These are phyloP conservation scores for Polygonum aviculare DNA, from an alignment of 148 eudicot genomes.

Conservation along the genomic window DNA sequence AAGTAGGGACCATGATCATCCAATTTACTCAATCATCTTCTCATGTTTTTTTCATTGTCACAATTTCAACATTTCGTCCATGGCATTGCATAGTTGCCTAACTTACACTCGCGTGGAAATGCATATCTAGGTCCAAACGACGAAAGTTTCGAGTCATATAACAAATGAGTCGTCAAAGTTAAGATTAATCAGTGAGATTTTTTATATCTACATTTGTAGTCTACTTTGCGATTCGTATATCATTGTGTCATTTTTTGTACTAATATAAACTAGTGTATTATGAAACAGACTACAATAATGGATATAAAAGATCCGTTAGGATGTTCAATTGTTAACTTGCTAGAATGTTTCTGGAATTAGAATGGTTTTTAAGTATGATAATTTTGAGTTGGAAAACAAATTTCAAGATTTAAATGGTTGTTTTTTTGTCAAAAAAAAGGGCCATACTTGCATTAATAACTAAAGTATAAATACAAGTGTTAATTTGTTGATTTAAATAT, in stretches of 20 bases:
- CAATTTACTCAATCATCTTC: not conserved
- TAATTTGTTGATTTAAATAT: not conserved
- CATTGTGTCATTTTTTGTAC: too few species aligned
- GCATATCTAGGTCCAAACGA: not conserved
- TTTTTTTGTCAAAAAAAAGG: too few species aligned
- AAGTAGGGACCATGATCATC: conserved; percentile 10
- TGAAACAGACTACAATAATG: too few species aligned
- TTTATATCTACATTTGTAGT: too few species aligned
- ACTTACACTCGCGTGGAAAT: not conserved
- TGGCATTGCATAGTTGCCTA: not conserved
- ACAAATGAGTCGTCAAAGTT: not conserved
- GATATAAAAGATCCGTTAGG: too few species aligned
- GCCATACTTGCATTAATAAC: too few species aligned
- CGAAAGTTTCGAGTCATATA: not conserved
- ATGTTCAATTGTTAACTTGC: too few species aligned
- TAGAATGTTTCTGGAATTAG: too few species aligned
- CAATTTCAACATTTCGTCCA: not conserved
- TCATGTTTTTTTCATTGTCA: not conserved
- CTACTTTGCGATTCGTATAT: too few species aligned
- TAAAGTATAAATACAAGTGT: not conserved
- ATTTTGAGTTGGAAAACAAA: not conserved
- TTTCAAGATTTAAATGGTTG: not conserved
- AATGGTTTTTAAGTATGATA: not conserved
- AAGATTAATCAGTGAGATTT: not conserved
- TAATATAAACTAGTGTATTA: too few species aligned